These are phyloP conservation scores for Exsudoporus frostii DNA, from an alignment of 768 basidiomycete species.

Conservation along the genomic window DNA sequence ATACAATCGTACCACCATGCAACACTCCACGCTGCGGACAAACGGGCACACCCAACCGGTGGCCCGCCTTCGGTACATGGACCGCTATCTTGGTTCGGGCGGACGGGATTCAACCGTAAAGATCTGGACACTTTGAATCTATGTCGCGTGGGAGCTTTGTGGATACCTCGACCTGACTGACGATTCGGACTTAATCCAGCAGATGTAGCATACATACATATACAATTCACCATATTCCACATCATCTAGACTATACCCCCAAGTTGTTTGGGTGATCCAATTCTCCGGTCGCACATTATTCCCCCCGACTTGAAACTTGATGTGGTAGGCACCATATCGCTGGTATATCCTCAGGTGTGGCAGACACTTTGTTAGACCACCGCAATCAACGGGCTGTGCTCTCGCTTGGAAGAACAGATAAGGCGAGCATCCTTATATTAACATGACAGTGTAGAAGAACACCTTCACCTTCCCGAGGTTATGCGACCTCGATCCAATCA, in stretches of 20 bases:
- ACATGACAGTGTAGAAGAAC: no score
- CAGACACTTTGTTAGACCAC: not conserved
- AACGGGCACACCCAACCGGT: constrained; percentile 94
- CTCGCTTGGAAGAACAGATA: not conserved
- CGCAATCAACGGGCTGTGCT: not conserved
- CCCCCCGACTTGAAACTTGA: no score
- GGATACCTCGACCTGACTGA: constrained; percentile 16
- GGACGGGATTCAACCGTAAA: constrained; percentile 84
- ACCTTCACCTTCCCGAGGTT: no score
- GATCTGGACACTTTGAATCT: constrained; percentile 82
- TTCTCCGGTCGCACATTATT: no score
- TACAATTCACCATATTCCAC: constrained; percentile 9
- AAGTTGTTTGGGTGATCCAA: not conserved
- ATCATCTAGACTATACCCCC: not conserved
- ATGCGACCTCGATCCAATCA: no score
- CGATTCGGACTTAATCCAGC: constrained; percentile 15
- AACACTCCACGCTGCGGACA: constrained; percentile 76
- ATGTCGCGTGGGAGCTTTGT: constrained; percentile 1
- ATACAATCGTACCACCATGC: constrained; percentile 92
- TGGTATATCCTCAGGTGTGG: not conserved
- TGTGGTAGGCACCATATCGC: not conserved
- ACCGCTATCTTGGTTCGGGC: constrained; percentile 89
- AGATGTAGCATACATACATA: constrained; percentile 28
- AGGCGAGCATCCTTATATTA: not conserved
- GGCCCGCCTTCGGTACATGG: constrained; percentile 91